These are phyloP conservation scores for Globisporangium cystogenes DNA, from an alignment of 352 stramenopile species.

Conservation along the genomic window DNA sequence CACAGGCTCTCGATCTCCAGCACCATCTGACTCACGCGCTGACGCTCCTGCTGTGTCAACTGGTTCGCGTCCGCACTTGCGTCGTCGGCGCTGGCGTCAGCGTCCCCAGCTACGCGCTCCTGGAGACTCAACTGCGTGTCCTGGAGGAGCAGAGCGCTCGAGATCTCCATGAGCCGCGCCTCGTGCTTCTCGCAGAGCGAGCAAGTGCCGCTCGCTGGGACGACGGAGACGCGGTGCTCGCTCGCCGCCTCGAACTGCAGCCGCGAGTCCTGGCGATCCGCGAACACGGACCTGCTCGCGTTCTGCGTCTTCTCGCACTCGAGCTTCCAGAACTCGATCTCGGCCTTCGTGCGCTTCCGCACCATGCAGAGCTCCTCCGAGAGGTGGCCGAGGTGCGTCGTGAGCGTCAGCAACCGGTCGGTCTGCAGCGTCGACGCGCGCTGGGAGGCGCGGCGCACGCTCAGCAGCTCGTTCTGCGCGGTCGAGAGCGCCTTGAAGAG, in stretches of 20 bases:
- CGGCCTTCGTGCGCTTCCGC: slow-evolving; percentile 45
- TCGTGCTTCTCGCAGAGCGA: slow-evolving; percentile 50
- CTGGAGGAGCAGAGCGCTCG: slow-evolving; percentile 23
- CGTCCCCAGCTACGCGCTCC: background rate
- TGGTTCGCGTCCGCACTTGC: background rate
- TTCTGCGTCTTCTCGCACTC: slow-evolving; percentile 67
- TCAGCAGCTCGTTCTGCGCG: slow-evolving; percentile 35
- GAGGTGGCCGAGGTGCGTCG: slow-evolving; percentile 55
- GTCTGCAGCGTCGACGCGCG: slow-evolving; percentile 48
- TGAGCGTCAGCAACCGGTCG: slow-evolving; percentile 54
- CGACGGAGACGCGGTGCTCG: background rate
- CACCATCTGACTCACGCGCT: slow-evolving; percentile 26
- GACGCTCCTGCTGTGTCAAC: slow-evolving; percentile 34
- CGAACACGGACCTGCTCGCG: slow-evolving; percentile 28
- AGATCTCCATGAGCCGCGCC: slow-evolving; percentile 41
- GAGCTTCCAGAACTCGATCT: slow-evolving; percentile 63
- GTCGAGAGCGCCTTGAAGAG: slow-evolving; percentile 56
- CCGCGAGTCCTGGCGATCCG: slow-evolving; percentile 25
- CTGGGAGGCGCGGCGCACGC: slow-evolving; percentile 39
- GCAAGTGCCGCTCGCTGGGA: slow-evolving; percentile 11
- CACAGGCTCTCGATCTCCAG: slow-evolving; percentile 48
- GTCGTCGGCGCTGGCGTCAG: slow-evolving; percentile 7
- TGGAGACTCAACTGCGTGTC: slow-evolving; percentile 9
- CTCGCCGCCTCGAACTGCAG: slow-evolving; percentile 24
- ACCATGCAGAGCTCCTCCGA: slow-evolving; percentile 66